Evolutionary conservation across 805 yeast species (phyloP), one percentile per base, ranked within the genome.

Genomic region (Clavispora santaluciae): DNA sequence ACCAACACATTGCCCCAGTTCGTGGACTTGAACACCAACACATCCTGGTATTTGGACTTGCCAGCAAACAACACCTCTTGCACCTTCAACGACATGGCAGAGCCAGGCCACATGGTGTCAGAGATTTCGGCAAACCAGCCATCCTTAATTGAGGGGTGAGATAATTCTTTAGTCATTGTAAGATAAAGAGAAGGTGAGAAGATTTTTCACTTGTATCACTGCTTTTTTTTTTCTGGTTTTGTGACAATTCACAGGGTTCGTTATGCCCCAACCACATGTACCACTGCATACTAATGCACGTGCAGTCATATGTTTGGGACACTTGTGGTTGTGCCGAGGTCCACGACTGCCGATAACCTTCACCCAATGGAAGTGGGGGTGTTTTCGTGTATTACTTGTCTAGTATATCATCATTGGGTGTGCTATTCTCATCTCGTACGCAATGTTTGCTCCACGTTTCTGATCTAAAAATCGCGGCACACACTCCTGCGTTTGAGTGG

Each of bases 91-190:
- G 89, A 78, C 93, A 93, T 83, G 53, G 97, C 98, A 75, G 90
- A 96, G 51, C 99, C 99, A 22, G 99, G 98, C 95, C 96, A 91
- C 87, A 88, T 85, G 61, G 95, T 86, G 65, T 90, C 87, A 52
- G 95, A 86, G 63, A 86, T 75, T 68, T 91, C 99, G 57, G 91
- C 81, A 72, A 91, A 91, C 99, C 99, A 91, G 59, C 97, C 97
- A 66, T 93, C 89, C 61, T 75, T 73, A 56, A 76, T 67, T 39
- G 76, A 62, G 25, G 81, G 81, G 64, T 77, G 81, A 35, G 80
- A 62, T 45, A 76, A 67, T 61, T 68, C 68, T 49, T 58, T 36
- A 40, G 60, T 50, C 53, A 50, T 44, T 37, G 29, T 41, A 13
- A 10, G 20, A 17, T 29, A 15, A 23, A 23, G 30, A 35, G 16